A percentile compares a stretch with the other conserved stretches of the same genome.
These are phyloP conservation scores for Dendrostoma leiphaemia DNA, from an alignment of 2,329 filamentous ascomycete genomes.

Conservation along the genomic window DNA sequence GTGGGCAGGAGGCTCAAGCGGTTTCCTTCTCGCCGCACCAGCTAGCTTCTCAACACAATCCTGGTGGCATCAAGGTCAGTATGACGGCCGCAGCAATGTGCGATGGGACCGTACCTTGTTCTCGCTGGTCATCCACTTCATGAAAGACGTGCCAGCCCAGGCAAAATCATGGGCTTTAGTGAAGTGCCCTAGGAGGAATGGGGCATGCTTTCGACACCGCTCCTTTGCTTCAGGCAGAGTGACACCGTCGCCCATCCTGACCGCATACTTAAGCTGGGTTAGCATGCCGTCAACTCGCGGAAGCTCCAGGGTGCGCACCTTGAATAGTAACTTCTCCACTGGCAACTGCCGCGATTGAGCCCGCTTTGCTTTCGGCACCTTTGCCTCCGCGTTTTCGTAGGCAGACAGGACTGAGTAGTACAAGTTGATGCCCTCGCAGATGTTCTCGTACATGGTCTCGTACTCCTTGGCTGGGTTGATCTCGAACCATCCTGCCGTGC, in stretches of 20 bases:
- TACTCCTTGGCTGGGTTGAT: slow-evolving; percentile 60
- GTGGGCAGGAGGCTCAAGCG: slow-evolving; percentile 1
- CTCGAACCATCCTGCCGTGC: slow-evolving; percentile 66
- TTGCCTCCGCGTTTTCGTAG: slow-evolving; percentile 40
- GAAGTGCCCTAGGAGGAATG: slow-evolving; percentile 53
- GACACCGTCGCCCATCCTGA: slow-evolving; percentile 50
- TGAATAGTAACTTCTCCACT: slow-evolving; percentile 34
- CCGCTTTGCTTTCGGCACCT: slow-evolving; percentile 29
- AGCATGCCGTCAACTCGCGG: slow-evolving; percentile 5
- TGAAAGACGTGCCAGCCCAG: slow-evolving; percentile 47
- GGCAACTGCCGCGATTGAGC: slow-evolving; percentile 29
- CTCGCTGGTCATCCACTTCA: slow-evolving; percentile 43
- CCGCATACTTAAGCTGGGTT: slow-evolving; percentile 41
- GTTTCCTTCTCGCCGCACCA: background rate
- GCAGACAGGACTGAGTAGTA: slow-evolving; percentile 62
- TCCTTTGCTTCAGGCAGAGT: slow-evolving; percentile 47
- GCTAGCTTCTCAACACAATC: slow-evolving; percentile 17
- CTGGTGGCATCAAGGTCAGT: slow-evolving; percentile 18
- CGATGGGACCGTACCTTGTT: background rate
- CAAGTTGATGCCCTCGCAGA: slow-evolving; percentile 61
- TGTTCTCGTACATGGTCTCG: slow-evolving; percentile 52
- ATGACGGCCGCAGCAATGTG: slow-evolving; percentile 3
- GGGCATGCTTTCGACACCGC: slow-evolving; percentile 46
- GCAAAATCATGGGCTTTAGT: slow-evolving; percentile 37
- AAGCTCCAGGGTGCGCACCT: slow-evolving; percentile 24